Evolutionary conservation across 192 early-diverging fungal genomes (phyloP), one percentile per base, ranked within the genome.

Genomic region (Mortierella hygrophila): DNA sequence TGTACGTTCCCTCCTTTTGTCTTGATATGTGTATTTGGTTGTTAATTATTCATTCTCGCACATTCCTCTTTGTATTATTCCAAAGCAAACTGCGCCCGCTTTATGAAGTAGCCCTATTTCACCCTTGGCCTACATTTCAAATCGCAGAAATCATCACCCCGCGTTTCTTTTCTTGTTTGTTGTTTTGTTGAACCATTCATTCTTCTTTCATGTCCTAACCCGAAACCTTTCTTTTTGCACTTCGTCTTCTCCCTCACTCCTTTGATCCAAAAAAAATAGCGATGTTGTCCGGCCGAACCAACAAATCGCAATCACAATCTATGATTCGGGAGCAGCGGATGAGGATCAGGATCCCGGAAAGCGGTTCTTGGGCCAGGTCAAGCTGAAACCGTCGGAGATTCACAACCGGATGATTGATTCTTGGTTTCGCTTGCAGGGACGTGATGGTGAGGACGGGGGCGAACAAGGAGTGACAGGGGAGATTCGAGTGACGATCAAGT

Each of bases 381-480:
- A 84, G 35, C 75, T 91, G 46, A 82, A 84, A 57, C 91, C 91
- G 10, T 88, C 83, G 3, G 85, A 86, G 57, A 73, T 77, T 18
- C 80, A 87, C 57, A 90, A 91, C 42, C 60, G 89, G 37, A 82
- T 81, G 26, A 87, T 91, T 71, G 91, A 92, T 37, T 83, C 80
- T 37, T 89, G 89, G 89, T 89, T 88, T 49, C 82, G 82, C 8
- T 60, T 90, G 3, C 81, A 86, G 35, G 81, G 78, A 32, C 77
- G 76, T n/a, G 81, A 87, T 18, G 54, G 49, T 1, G 70, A 69
- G 44, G 76, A 73, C 44, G 10, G 11, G 3, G 60, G 26, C 10
- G 60, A 65, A 29, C 65, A 73, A 46, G 69, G 79, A 23, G 77
- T 88, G 4, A 87, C 90, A 2, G 91, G 91, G 52, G 88, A 92